phyloP scores from a whole-genome alignment of 202 grass and related monocot species.

The Bolboschoenoplectus hybrid region DNA sequence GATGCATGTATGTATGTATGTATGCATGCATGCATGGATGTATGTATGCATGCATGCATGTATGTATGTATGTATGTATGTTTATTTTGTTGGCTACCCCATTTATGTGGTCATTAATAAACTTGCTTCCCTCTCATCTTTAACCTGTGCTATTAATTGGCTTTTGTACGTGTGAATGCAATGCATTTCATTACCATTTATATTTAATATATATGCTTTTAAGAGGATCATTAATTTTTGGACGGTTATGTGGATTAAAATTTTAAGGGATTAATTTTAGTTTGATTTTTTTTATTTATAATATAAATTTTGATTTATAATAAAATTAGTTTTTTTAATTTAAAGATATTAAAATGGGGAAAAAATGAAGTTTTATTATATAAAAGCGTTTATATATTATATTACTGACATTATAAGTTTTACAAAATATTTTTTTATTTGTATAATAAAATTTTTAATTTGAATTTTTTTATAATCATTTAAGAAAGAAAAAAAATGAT shows the following conservation, averaged over 20 bases:
- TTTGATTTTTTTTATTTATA: too few species aligned
- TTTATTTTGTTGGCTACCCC: constrained; percentile 21
- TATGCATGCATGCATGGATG: too few species aligned
- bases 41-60: too few species aligned
- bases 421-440: too few species aligned
- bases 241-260: too few species aligned
- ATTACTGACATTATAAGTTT: too few species aligned
- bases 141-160: constrained; percentile 3
- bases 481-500: background rate
- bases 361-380: background rate
- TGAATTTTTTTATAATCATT: too few species aligned
- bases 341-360: background rate
- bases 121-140: constrained; percentile 24
- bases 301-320: too few species aligned
- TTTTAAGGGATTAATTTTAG: too few species aligned
- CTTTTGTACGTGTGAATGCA: constrained; percentile 30
- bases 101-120: constrained; percentile 36
- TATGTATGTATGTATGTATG: background rate
- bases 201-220: background rate
- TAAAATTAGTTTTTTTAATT: background rate
- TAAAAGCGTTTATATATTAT: too few species aligned
- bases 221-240: background rate
- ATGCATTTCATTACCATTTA: constrained; percentile 27
- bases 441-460: too few species aligned
- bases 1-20: background rate